Base-by-base conservation (phyloP, 2,329 filamentous ascomycete genomes). In the Graphilbum fragrans region DNA sequence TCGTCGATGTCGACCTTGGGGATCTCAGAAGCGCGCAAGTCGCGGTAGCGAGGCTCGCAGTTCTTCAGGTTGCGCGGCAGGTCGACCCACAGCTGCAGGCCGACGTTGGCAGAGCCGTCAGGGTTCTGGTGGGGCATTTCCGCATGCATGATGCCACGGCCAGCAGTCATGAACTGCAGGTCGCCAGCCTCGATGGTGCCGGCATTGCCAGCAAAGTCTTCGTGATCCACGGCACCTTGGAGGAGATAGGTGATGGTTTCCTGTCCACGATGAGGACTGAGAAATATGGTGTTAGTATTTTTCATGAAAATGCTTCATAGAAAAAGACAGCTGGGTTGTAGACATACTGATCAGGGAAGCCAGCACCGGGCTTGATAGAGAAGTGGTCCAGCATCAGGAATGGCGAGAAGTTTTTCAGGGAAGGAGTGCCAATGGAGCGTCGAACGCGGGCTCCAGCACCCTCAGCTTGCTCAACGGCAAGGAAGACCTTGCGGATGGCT, bases 351-450 rank as follows among this genome's bases (percentile, higher is more conserved):
- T 95, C 88, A 1, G 88, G 87, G 58, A 95, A 95, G 0, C 88
- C 88, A 10, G 87, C 83, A 44, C 84, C 86, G 2, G 80, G 78
- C 41, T 76, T 74, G 52, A 92, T 77, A 41, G 70, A 75, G 66
- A 95, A 95, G 65, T 95, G 85, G 58, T 96, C 90, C 37, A 95
- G 82, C 87, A 96, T 94, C 35, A 95, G 71, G 64, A 96, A 95
- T 0, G 90, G 92, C 14, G 80, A 85, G 60, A 96, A 82, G 67
- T 94, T 86, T 55, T 80, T 78, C 19, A 96, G 71, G 50, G 82
- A 72, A 5, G 83, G 72, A 1, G 86, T 94, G 51, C 90, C 90
- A 50, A 96, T 84, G 34, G 84, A 88, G 44, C 90, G 79, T 48
- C 90, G 78, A 14, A 96, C 90, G 47, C 79, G 74, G 5, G 90